Evolutionary conservation across 2,329 filamentous ascomycete species (phyloP), one percentile per base, ranked within the genome.

Genomic region (Fusarium sp.): DNA sequence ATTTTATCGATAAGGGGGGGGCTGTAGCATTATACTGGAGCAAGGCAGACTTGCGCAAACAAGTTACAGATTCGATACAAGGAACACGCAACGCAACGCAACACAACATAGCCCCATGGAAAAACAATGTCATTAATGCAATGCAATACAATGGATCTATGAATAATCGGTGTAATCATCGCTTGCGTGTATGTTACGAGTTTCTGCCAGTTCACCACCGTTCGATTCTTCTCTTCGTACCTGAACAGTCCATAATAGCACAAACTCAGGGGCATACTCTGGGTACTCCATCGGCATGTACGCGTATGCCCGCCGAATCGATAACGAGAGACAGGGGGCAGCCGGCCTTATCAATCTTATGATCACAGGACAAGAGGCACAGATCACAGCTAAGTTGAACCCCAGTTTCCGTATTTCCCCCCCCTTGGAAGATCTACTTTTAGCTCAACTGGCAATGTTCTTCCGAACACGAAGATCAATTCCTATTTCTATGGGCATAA

Each of bases 301-400:
- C 67, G 57, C 62, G 50, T 70, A 63, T 55, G 23, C 30, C 30
- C 30, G 30, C 50, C 31, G 28, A 12, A 67, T 37, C 59, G 54
- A 68, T 68, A 56, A 42, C 42, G 51, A 45, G 30, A 38, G 36
- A 44, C 41, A 51, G 41, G 41, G 62, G 47, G n/a, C 23, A 26
- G 44, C n/a, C 50, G 46, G 44, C 45, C 65, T 72, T 73, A 66
- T 74, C 72, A 66, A 74, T 72, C 72, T 72, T 55, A 74, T 72
- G 70, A 72, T 74, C 47, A 52, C 20, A 59, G 69, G 72, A 72
- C 67, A 64, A 18, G 38, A 41, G 30, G 30, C 57, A 52, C 28
- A 61, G 69, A 74, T 74, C 69, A 66, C 49, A 36, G n/a, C 57
- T 49, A 62, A 53, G 23, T 23, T 51, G 47, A 40, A 58, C 63